phyloP scores from a whole-genome alignment of 2,329 filamentous ascomycete species.

The Cladosporium sp. region DNA sequence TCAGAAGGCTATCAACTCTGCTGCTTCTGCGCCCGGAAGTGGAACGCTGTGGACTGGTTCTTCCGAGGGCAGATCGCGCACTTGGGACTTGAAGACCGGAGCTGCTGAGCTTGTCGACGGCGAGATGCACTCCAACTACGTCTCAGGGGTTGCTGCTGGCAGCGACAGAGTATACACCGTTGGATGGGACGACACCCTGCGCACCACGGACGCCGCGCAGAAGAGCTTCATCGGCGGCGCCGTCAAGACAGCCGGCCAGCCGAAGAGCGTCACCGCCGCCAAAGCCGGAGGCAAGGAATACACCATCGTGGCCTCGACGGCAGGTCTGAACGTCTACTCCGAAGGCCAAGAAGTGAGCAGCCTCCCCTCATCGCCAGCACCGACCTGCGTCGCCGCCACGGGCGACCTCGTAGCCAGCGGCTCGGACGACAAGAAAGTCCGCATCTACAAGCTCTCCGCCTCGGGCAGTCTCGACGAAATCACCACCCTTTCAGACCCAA shows the following conservation, averaged over 20 bases:
- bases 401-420: conserved; percentile 71
- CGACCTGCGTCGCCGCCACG: conserved; percentile 66
- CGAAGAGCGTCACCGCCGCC: conserved; percentile 65
- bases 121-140: conserved; percentile 78
- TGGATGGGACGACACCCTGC: conserved; percentile 90
- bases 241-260: conserved; percentile 70
- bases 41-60: conserved; percentile 82
- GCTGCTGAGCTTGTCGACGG: conserved; percentile 70
- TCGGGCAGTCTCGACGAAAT: conserved; percentile 45
- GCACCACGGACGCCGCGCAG: conserved; percentile 69
- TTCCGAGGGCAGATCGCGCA: conserved; percentile 81
- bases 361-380: conserved; percentile 55
- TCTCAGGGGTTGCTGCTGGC: conserved; percentile 66
- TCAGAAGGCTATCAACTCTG: conserved; percentile 82
- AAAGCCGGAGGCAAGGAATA: conserved; percentile 50
- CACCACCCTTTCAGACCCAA: conserved; percentile 62
- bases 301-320: conserved; percentile 49
- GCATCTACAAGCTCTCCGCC: conserved; percentile 64
- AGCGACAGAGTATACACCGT: conserved; percentile 68
- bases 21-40: conserved; percentile 54
- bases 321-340: conserved; percentile 57
- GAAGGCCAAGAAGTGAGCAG: conserved; percentile 45
- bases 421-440: conserved; percentile 67
- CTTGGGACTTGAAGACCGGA: conserved; percentile 74
- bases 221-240: conserved; percentile 70